Evolutionary conservation across 2,329 filamentous ascomycete genomes (phyloP).

Genomic region (Lachnellula occidentalis): DNA sequence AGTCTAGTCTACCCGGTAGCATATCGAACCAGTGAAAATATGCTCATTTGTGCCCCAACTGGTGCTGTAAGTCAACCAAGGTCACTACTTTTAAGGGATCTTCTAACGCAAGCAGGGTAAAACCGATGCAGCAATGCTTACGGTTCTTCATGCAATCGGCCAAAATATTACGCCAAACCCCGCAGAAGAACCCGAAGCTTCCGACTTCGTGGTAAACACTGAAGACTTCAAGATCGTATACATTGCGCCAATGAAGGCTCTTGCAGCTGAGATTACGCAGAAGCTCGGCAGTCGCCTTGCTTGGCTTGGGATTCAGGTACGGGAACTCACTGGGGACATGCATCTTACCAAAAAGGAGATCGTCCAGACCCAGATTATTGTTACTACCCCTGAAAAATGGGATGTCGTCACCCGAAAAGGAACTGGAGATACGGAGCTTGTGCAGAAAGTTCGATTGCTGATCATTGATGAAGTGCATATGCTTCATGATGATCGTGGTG

Average conservation of each 20-base stretch:
- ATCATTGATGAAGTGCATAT: slow-evolving; percentile 99
- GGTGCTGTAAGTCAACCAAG: slow-evolving; percentile 59
- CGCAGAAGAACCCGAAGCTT: slow-evolving; percentile 63
- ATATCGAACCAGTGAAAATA: slow-evolving; percentile 94
- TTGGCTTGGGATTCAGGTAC: slow-evolving; percentile 88
- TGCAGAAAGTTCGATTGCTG: slow-evolving; percentile 91
- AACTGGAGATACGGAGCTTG: slow-evolving; percentile 92
- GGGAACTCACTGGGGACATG: slow-evolving; percentile 97
- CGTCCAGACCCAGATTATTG: slow-evolving; percentile 92
- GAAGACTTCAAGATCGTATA: slow-evolving; percentile 98
- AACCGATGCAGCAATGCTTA: slow-evolving; percentile 96
- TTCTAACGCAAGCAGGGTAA: slow-evolving; percentile 59
- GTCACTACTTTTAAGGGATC: background rate
- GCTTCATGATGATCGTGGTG: slow-evolving; percentile 95
- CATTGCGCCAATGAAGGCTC: slow-evolving; percentile 96
- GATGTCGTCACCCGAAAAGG: slow-evolving; percentile 97
- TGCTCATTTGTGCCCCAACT: slow-evolving; percentile 96
- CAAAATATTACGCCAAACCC: slow-evolving; percentile 81
- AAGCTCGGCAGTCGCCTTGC: slow-evolving; percentile 87
- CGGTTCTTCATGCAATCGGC: slow-evolving; percentile 82
- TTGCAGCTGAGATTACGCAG: slow-evolving; percentile 92
- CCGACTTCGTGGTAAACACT: slow-evolving; percentile 73
- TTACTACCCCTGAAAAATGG: slow-evolving; percentile 99
- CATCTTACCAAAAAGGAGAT: slow-evolving; percentile 97
- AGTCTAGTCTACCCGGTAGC: slow-evolving; percentile 93